Evolutionary conservation across 495 filamentous ascomycete species (phyloP).

Genomic region (Geopyxis carbonaria): DNA sequence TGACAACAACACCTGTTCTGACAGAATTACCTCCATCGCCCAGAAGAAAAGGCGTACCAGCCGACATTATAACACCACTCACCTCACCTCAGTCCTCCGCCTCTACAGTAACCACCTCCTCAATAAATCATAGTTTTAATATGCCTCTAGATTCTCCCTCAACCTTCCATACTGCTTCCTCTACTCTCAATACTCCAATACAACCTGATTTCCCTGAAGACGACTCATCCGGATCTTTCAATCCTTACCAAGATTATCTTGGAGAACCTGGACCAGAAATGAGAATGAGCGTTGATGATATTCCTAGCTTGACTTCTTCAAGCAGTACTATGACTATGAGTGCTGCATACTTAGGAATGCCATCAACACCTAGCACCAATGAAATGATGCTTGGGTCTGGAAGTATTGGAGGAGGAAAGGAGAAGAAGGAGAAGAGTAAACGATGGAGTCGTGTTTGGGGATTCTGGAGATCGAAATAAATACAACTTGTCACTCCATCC

Average conservation of each 20-base stretch:
- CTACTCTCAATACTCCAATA: conserved; percentile 20
- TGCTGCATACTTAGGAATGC: conserved; percentile 21
- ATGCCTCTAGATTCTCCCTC: conserved; percentile 19
- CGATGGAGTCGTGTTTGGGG: conserved; percentile 23
- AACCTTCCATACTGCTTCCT: conserved; percentile 21
- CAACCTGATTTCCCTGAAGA: conserved; percentile 17
- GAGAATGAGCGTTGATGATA: conserved; percentile 25
- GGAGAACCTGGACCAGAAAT: conserved; percentile 25
- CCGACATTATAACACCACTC: conserved; percentile 19
- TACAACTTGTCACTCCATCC: not conserved
- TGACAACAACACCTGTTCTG: not conserved
- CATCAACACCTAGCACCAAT: conserved; percentile 15
- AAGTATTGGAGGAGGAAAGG: conserved; percentile 12
- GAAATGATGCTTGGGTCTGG: conserved; percentile 10
- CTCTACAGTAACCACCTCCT: conserved; percentile 10
- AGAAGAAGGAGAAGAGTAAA: conserved; percentile 19
- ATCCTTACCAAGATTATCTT: conserved; percentile 19
- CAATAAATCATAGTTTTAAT: not conserved
- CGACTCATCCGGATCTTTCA: conserved; percentile 18
- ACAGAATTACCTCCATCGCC: not conserved
- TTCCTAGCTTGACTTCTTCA: conserved; percentile 24
- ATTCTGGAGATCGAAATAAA: conserved; percentile 24
- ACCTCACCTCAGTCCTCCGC: conserved; percentile 13
- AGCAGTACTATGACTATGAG: conserved; percentile 25
- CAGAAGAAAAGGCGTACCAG: conserved; percentile 13